Conservation (phyloP, 208 protist species). For the Acanthamoeba triangularis region DNA sequence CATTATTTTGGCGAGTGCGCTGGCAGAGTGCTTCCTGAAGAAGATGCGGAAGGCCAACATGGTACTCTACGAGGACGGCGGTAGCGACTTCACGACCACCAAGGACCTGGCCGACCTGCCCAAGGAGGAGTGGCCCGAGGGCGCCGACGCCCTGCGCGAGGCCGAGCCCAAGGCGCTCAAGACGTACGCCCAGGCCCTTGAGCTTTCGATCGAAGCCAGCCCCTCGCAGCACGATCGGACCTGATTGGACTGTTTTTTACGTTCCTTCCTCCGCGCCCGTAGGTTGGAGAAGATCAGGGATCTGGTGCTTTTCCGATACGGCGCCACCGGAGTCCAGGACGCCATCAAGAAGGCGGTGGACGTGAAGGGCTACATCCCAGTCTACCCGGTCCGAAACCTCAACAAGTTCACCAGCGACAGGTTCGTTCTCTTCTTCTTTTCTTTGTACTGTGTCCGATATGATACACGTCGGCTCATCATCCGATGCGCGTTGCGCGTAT, state of each 20-base stretch:
- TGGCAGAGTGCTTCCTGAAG: constrained; percentile 85
- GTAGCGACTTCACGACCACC: constrained; percentile 73
- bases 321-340: constrained; percentile 80
- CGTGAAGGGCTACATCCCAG: constrained; percentile 76
- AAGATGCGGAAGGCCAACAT: constrained; percentile 82
- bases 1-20: constrained; percentile 81
- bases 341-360: constrained; percentile 84
- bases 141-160: not conserved
- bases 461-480: not conserved
- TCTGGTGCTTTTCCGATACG: constrained; percentile 86
- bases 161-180: constrained; percentile 43
- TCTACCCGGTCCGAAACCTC: constrained; percentile 85
- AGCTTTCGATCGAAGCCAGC: not conserved
- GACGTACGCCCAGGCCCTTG: not conserved
- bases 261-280: not conserved
- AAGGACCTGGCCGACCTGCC: constrained; percentile 36
- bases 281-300: constrained; percentile 86
- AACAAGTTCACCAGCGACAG: constrained; percentile 78
- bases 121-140: constrained; percentile 36
- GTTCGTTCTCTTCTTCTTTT: not conserved
- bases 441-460: not conserved
- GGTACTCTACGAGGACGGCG: constrained; percentile 81
- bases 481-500: not conserved
- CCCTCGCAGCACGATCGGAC: too few species aligned
- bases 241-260: not conserved